A percentile compares a stretch with the other conserved stretches of the same genome.
phyloP scores from a whole-genome alignment of 306 rosid genomes.

The Prunus padus region DNA sequence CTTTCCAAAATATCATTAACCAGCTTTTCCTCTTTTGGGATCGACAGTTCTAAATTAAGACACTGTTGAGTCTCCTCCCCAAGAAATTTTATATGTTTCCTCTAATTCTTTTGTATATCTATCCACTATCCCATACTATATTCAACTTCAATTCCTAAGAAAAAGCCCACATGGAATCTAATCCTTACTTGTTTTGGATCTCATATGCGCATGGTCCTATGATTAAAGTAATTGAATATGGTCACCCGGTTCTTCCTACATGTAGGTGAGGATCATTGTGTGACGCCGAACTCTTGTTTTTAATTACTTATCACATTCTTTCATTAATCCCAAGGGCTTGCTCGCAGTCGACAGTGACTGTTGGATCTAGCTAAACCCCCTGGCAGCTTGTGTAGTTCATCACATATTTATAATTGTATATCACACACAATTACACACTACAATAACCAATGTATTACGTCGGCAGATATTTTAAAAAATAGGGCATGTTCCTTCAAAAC shows the following conservation, averaged over 20 bases:
- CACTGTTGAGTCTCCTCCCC: slow-evolving; percentile 19
- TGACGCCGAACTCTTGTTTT: slow-evolving; percentile 19
- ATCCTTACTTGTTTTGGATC: slow-evolving; percentile 45
- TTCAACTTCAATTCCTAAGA: slow-evolving; percentile 24
- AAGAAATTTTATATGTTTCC: slow-evolving; percentile 20
- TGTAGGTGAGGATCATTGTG: slow-evolving; percentile 14
- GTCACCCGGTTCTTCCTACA: slow-evolving; percentile 11
- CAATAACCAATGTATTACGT: slow-evolving; percentile 3
- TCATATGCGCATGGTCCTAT: slow-evolving; percentile 50
- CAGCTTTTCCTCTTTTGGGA: slow-evolving; percentile 6
- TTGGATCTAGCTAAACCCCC: slow-evolving; percentile 31
- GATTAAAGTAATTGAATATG: slow-evolving; percentile 19
- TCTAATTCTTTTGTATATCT: not conserved
- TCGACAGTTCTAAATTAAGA: slow-evolving; percentile 22
- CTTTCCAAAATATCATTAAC: slow-evolving; percentile 4
- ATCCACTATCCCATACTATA: slow-evolving; percentile 21
- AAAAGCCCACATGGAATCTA: slow-evolving; percentile 52
- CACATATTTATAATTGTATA: not conserved
- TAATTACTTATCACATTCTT: slow-evolving; percentile 25
- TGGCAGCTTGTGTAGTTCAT: slow-evolving; percentile 15
- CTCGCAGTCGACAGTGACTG: slow-evolving; percentile 6
- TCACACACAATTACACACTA: not conserved
- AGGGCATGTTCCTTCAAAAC: not conserved
- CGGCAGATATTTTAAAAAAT: not conserved
- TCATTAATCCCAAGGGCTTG: slow-evolving; percentile 18